phyloP scores from a whole-genome alignment of 1,139 yeast species.

The Hyphopichia burtonii region DNA sequence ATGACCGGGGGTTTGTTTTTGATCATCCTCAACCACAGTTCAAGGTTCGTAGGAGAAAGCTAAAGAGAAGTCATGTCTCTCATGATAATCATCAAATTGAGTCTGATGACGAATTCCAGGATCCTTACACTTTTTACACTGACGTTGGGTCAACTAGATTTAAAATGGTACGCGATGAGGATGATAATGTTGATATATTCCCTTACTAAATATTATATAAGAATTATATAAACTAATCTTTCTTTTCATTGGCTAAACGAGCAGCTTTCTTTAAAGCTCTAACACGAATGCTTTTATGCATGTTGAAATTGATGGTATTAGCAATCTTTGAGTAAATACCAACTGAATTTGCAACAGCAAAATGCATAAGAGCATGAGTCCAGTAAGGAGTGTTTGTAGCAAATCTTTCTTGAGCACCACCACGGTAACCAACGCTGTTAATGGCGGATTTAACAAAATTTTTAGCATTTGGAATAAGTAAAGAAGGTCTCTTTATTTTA shows the following conservation, averaged over 20 bases:
- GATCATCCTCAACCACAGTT: too few relatives aligned
- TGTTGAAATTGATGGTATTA: conserved; percentile 61
- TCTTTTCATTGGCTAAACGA: conserved; percentile 17
- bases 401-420: conserved; percentile 89
- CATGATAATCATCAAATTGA: too few relatives aligned
- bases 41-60: too few relatives aligned
- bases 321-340: conserved; percentile 80
- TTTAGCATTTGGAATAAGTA: conserved; percentile 78
- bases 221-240: too few relatives aligned
- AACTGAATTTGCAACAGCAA: conserved; percentile 70
- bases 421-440: conserved; percentile 71
- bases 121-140: too few relatives aligned
- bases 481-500: conserved; percentile 75
- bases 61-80: too few relatives aligned
- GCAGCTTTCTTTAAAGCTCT: conserved; percentile 85
- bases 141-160: too few relatives aligned
- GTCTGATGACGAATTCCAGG: too few relatives aligned
- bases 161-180: too few relatives aligned
- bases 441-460: conserved; percentile 72
- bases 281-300: conserved; percentile 77
- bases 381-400: conserved; percentile 91
- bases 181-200: too few relatives aligned
- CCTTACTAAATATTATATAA: too few relatives aligned
- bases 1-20: too few relatives aligned
- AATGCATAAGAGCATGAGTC: conserved; percentile 93